Base-by-base conservation (phyloP, 208 protist genomes). In the Trypanosoma congolense region DNA sequence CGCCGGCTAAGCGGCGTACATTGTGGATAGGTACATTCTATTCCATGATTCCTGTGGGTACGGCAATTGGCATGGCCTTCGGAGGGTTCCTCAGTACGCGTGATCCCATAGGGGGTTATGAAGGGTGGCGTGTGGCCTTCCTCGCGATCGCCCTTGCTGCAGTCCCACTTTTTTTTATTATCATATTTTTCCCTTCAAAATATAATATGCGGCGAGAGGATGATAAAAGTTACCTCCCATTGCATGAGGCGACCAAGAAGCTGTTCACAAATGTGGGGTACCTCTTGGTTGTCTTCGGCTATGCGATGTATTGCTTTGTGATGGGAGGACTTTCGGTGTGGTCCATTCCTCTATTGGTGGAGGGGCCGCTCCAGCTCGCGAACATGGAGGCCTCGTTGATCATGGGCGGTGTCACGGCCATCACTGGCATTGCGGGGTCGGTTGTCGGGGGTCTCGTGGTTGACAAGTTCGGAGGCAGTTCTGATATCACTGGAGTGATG, bases 231-330 rank as follows among this genome's bases (percentile, higher is more conserved):
- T 72, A 75, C 29, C n/a, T 70, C 12, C 19, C 65, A 24, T 18
- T 83, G 28, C 35, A 62, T 30, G 49, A 45, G 6, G 60, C 83
- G 0, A 75, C 82, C 8, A 21, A 24, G n/a, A 8, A 18, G 1
- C 49, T 96, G 24, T 25, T 90, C 28, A 44, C 30, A 30, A 90
- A 92, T 65, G 12, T 45, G n/a, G 66, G 73, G 18, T 96, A 83
- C 47, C 6, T 89, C 29, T 57, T 91, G 44, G 68, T 84, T 26
- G 67, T 87, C 0, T 56, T 88, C 25, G 90, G 87, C 28, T 88
- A 89, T 49, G 66, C 80, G n/a, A 71, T 72, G 28, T 92, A 91
- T 70, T 92, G 75, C 53, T 94, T 94, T 51, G 83, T 90, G n/a
- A 58, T 84, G 9, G 87, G 87, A 1, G 84, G 75, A 21, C 56